phyloP scores from a whole-genome alignment of 371 early-diverging fungal genomes.

The Paramicrosporidium saccamoebae region DNA sequence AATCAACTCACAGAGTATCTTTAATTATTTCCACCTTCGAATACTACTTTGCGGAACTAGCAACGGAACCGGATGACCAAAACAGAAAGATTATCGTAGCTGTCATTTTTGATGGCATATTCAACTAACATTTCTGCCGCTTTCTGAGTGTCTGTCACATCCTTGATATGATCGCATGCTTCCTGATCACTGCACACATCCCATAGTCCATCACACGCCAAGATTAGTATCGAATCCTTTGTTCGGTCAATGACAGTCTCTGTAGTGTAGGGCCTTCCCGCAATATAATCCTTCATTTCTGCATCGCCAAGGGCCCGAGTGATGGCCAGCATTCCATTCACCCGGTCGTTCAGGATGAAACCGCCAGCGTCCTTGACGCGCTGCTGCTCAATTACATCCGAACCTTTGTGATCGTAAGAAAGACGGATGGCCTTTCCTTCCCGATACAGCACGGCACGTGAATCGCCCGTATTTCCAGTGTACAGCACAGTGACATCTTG shows the following conservation, averaged over 20 bases:
- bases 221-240: slow-evolving; percentile 40
- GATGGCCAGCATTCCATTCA: slow-evolving; percentile 92
- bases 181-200: slow-evolving; percentile 88
- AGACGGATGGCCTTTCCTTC: slow-evolving; percentile 48
- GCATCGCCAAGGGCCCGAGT: slow-evolving; percentile 83
- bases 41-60: too few relatives aligned
- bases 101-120: slow-evolving; percentile 56
- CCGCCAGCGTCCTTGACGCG: slow-evolving; percentile 72
- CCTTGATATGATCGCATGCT: slow-evolving; percentile 54
- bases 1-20: too few relatives aligned
- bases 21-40: too few relatives aligned
- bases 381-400: slow-evolving; percentile 47
- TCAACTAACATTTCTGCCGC: slow-evolving; percentile 49
- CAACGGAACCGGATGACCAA: slow-evolving; percentile 24
- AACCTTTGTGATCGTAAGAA: slow-evolving; percentile 89
- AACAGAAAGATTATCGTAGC: slow-evolving; percentile 68
- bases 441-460: slow-evolving; percentile 6
- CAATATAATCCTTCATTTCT: slow-evolving; percentile 75
- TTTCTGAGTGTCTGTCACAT: slow-evolving; percentile 27
- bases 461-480: slow-evolving; percentile 1
- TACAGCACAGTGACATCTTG: slow-evolving; percentile 2
- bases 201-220: slow-evolving; percentile 97
- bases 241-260: slow-evolving; percentile 34
- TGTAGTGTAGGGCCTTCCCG: slow-evolving; percentile 74
- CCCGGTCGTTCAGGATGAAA: slow-evolving; percentile 78